Base-by-base conservation (phyloP, 257 asterid species). In the Marsdenia floribunda region DNA sequence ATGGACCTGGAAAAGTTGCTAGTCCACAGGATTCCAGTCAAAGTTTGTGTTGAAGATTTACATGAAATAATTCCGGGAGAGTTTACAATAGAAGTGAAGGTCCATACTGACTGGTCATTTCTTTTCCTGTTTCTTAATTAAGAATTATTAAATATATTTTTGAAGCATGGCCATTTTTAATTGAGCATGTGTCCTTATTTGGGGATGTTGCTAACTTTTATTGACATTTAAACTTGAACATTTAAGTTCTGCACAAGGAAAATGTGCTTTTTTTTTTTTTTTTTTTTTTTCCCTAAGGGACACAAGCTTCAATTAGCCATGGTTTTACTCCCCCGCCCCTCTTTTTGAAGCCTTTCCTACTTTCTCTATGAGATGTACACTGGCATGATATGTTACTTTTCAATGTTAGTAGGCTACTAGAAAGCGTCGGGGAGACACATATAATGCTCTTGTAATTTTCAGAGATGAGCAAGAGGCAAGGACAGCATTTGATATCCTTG, bases 1-100 rank as follows among this genome's bases (percentile, higher is more conserved):
- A 46, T 37, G 74, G 90, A 87, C 24, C 37, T 55, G 76, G 80
- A 86, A 13, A 89, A 86, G 84, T 79, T 95, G 80, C 88, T 95
- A 64, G 76, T 95, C 70, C 99, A 95, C 74, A 84, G 90, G 83
- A 89, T 95, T 72, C 98, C 99, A n/a, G 22, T 72, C 50, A 85
- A 77, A 72, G 75, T 92, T 77, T 73, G 37, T 55, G 76, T 78
- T 76, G 64, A 86, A 74, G 96, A 95, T 80, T 82, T 92, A 81
- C 88, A 78, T 87, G 76, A 82, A 72, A 63, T 95, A 77, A 80
- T 95, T 79, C 89, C 91, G 53, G 99, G 97, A 55, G 81, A 90
- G 72, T 95, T 85, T 77, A 79, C 85, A 50, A 46, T 92, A 70
- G 88, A 95, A 85, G 79, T 85, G 70, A 95, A 91, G 98, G 96